phyloP scores from a whole-genome alignment of 495 filamentous ascomycete genomes.

The Hypoxylon lenormandii region DNA sequence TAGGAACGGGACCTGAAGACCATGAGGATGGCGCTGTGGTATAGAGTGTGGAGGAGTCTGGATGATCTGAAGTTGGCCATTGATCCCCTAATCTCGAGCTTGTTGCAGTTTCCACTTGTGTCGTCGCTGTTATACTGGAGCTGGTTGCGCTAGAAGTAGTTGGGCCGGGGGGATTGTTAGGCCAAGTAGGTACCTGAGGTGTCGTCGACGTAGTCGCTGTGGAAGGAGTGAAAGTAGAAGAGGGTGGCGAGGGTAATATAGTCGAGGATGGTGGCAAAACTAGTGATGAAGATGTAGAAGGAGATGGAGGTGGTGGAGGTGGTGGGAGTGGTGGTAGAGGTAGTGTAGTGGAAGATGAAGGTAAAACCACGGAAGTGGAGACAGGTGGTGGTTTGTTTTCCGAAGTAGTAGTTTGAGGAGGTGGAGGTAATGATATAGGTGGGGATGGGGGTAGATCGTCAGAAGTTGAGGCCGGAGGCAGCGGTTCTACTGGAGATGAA shows the following conservation, averaged over 20 bases:
- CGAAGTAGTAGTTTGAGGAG: conserved; percentile 4
- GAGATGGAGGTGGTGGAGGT: neutral
- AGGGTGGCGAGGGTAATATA: neutral
- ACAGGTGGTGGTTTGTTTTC: conserved; percentile 4
- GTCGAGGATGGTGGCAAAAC: too few relatives aligned
- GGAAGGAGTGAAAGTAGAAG: neutral
- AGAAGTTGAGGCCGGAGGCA: conserved; percentile 1
- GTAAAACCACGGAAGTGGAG: neutral
- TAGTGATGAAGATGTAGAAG: neutral
- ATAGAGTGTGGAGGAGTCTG: neutral
- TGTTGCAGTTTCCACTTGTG: neutral
- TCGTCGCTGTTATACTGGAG: neutral
- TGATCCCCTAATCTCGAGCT: neutral
- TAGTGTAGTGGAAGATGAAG: neutral
- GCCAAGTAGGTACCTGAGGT: conserved; percentile 3
- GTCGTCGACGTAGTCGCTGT: neutral
- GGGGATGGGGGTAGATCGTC: neutral
- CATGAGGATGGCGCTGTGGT: neutral
- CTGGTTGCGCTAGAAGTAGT: neutral
- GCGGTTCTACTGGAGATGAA: neutral
- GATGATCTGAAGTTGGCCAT: conserved; percentile 1
- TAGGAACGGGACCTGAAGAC: neutral
- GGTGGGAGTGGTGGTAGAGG: neutral
- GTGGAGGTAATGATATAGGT: neutral
- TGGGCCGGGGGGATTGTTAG: conserved; percentile 7